phyloP scores from a whole-genome alignment of 805 yeast genomes.

The Nakazawaea siamensis region DNA sequence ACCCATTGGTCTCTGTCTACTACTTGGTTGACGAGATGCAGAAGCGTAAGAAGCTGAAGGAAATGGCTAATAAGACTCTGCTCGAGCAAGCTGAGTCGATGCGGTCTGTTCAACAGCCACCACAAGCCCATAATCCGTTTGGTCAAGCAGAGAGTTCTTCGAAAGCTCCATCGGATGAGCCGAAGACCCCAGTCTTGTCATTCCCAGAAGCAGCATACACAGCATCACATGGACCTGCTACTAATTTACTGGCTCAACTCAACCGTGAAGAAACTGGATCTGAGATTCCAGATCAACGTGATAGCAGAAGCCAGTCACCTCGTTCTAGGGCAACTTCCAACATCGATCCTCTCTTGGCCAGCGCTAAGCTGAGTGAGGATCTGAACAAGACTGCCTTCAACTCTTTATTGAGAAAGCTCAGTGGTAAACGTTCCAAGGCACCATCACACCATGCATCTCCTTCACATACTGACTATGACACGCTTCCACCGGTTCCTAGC shows the following conservation, averaged over 20 bases:
- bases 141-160: constrained; percentile 13
- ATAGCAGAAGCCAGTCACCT: constrained; percentile 10
- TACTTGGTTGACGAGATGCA: constrained; percentile 79
- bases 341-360: constrained; percentile 4
- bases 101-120: constrained; percentile 12
- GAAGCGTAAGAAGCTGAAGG: constrained; percentile 59
- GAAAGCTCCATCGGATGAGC: constrained; percentile 18
- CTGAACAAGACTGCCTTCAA: constrained; percentile 11
- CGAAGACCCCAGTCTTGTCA: constrained; percentile 19
- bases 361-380: neutral
- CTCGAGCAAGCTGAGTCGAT: constrained; percentile 11
- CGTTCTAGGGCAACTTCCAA: constrained; percentile 3
- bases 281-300: constrained; percentile 9
- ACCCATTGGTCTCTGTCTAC: constrained; percentile 84
- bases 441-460: constrained; percentile 3
- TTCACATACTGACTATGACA: neutral
- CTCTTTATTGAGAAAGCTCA: constrained; percentile 24
- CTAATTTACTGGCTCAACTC: constrained; percentile 5
- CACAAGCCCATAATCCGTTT: constrained; percentile 4
- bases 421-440: constrained; percentile 17
- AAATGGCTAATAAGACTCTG: constrained; percentile 29
- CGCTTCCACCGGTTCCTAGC: constrained; percentile 3
- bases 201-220: constrained; percentile 36
- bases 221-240: constrained; percentile 16
- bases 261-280: neutral